These are phyloP conservation scores for Suhomyces maxii DNA, from an alignment of 1,139 yeast species.

Conservation along the genomic window DNA sequence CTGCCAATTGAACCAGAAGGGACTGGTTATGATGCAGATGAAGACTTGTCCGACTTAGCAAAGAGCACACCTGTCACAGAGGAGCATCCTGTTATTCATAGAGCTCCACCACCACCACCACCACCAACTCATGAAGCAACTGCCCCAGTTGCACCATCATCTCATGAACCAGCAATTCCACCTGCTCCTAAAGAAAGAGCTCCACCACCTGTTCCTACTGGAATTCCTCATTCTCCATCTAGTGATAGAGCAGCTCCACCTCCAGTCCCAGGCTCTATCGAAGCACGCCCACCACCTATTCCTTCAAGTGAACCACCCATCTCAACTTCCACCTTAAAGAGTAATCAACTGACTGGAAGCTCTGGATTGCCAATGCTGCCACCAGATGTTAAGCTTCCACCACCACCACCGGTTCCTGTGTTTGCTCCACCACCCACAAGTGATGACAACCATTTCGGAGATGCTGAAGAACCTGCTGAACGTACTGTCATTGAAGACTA, in stretches of 20 bases:
- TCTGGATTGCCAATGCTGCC: not conserved
- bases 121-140: constrained; percentile 2
- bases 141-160: constrained; percentile 12
- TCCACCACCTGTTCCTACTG: constrained; percentile 17
- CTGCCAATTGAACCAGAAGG: constrained; percentile 28
- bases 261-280: constrained; percentile 11
- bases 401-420: constrained; percentile 11
- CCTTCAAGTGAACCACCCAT: constrained; percentile 10
- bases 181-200: not conserved
- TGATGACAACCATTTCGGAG: not conserved
- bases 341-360: constrained; percentile 3
- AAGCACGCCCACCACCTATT: constrained; percentile 16
- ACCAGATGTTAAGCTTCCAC: constrained; percentile 1
- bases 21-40: constrained; percentile 49
- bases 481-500: constrained; percentile 1
- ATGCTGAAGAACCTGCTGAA: not conserved
- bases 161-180: constrained; percentile 14
- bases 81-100: not conserved
- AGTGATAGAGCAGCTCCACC: constrained; percentile 7
- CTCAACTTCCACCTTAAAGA: constrained; percentile 9
- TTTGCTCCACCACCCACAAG: constrained; percentile 9
- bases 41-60: constrained; percentile 39
- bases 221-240: constrained; percentile 14
- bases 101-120: constrained; percentile 7
- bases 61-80: constrained; percentile 8